Evolutionary conservation across 1,139 yeast species (phyloP).

Genomic region (Martiniozyma asiatica): DNA sequence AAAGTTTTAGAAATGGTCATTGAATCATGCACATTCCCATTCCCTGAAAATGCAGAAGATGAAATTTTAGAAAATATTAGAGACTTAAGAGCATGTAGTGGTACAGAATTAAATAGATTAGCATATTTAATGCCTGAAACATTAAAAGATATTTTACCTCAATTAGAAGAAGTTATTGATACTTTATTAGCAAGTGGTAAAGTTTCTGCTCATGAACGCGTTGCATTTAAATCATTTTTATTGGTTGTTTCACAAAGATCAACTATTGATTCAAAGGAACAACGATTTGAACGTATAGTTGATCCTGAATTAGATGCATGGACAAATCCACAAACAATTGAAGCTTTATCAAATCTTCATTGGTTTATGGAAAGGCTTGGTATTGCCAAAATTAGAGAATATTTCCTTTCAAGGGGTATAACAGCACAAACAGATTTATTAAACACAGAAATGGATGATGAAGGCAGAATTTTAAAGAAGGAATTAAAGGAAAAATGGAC

Average conservation of each 20-base stretch:
- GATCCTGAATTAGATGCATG: constrained; percentile 89
- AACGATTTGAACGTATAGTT: constrained; percentile 72
- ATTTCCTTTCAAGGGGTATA: constrained; percentile 74
- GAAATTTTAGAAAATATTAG: constrained; percentile 73
- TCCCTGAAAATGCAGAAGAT: constrained; percentile 53
- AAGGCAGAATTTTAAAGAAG: constrained; percentile 63
- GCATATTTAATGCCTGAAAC: constrained; percentile 93
- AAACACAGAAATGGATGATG: constrained; percentile 82
- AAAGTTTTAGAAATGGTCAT: constrained; percentile 77
- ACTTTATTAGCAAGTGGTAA: constrained; percentile 57
- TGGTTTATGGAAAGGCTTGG: constrained; percentile 99
- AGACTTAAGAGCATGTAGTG: constrained; percentile 84
- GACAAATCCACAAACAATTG: constrained; percentile 85
- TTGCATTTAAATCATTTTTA: constrained; percentile 84
- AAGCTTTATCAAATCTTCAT: constrained; percentile 77
- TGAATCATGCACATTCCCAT: constrained; percentile 77
- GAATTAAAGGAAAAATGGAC: constrained; percentile 88
- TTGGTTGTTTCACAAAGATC: constrained; percentile 88
- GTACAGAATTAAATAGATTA: constrained; percentile 85
- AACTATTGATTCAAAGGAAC: constrained; percentile 50
- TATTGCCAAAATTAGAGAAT: constrained; percentile 83
- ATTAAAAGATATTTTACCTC: constrained; percentile 65
- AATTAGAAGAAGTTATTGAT: constrained; percentile 71
- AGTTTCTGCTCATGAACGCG: constrained; percentile 82
- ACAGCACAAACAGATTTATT: constrained; percentile 65